Conservation (phyloP, 1,284 basidiomycete species). For the Tetrapyrgos nigripes region DNA sequence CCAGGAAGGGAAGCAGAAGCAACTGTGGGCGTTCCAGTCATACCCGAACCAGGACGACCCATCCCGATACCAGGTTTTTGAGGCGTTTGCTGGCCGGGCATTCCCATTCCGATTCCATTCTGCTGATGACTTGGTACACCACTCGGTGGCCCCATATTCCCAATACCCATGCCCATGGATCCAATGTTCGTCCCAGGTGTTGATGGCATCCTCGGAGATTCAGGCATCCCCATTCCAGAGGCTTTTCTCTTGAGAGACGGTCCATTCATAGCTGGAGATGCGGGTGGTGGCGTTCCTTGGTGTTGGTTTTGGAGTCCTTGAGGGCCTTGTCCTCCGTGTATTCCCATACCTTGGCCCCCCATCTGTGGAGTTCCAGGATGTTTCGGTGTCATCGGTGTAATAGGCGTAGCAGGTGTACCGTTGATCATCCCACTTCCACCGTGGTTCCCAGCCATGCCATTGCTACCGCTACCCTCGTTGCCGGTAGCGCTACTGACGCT, state of each 20-base stretch:
- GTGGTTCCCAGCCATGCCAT: conserved; percentile 9
- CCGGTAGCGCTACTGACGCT: conserved; percentile 3
- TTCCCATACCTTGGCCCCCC: not conserved
- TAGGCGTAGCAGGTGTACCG: conserved; percentile 5
- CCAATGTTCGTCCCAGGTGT: not conserved
- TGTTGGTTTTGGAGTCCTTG: not conserved
- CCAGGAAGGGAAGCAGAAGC: not conserved
- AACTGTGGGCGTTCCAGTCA: not conserved
- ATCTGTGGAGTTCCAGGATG: conserved; percentile 14
- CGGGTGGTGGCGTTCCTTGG: conserved; percentile 13
- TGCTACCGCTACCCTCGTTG: not conserved
- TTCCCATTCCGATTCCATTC: no score
- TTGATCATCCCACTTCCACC: not conserved
- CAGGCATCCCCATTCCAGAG: conserved; percentile 6
- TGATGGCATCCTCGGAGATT: conserved; percentile 9
- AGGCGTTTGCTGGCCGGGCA: not conserved
- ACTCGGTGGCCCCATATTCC: conserved; percentile 5
- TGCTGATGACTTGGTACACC: conserved; percentile 1
- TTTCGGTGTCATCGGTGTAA: not conserved
- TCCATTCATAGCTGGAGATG: not conserved
- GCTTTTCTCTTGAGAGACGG: conserved; percentile 11
- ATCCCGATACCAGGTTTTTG: no score
- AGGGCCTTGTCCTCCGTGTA: not conserved
- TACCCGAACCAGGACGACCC: not conserved
- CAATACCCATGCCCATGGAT: not conserved